Base-by-base conservation (phyloP, 306 rosid genomes). In the Calophaca sinica region DNA sequence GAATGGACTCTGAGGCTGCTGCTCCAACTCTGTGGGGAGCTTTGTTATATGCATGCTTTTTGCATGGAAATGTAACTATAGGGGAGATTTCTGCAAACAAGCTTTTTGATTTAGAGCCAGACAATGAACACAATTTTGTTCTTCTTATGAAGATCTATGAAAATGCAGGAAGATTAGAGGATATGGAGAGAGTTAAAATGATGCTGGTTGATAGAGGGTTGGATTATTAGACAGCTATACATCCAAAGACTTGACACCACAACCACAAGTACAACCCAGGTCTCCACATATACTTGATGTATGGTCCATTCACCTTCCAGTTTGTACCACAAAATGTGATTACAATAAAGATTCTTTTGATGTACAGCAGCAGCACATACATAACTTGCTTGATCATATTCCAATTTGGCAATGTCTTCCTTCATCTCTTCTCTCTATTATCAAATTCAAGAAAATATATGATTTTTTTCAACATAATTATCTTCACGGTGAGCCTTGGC, bases 1-100 rank as follows among this genome's bases (percentile, higher is more conserved):
- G 41, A 68, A 82, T 90, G 85, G 84, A 78, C 72, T 63, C 87
- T 55, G 91, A 87, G 78, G 92, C 88, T 41, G 97, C 90, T 41
- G 89, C 93, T 67, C 91, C 98, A 50, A 92, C 98, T 0, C 81
- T 87, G 50, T 94, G 98, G 96, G 97, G 96, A 59, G 98, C 97
- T 38, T 60, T 94, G 73, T 76, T 91, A 50, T 90, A 86, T 86
- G 90, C 97, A 28, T 91, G 96, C 72, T 74, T 49, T 87, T 81
- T 88, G 58, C 93, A 86, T 41, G 86, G 86, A 58, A 80, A 88
- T 79, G 89, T 82, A 48, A 72, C 76, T 10, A 61, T 88, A 7
- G 98, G 97, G 38, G 90, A 90, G 85, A 57, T 90, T 85, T 90
- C 97, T 51, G 96, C 93, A 62, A 87, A 82, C 74, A 84, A 73